Conservation (phyloP, 2,329 filamentous ascomycete genomes). For the Phyllosticta citriasiana region DNA sequence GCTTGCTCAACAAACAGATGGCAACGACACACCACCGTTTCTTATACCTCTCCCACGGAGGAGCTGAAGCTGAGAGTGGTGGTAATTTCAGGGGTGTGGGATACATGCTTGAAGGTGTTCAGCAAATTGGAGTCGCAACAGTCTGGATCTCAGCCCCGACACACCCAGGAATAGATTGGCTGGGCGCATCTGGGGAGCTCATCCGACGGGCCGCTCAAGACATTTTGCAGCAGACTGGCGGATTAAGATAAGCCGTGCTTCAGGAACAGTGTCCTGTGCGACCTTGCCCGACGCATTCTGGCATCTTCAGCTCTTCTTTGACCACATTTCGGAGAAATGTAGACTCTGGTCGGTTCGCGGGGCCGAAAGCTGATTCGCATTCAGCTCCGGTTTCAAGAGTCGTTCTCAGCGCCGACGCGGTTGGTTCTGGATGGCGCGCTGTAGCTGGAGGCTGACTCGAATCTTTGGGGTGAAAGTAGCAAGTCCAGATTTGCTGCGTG, state of each 20-base stretch:
- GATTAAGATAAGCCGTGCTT: background rate
- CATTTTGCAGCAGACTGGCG: background rate
- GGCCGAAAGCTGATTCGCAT: background rate
- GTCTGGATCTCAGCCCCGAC: background rate
- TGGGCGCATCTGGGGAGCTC: background rate
- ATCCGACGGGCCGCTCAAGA: background rate
- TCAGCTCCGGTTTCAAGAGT: background rate
- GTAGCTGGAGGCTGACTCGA: background rate
- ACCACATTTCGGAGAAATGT: background rate
- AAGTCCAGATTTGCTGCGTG: too few relatives aligned
- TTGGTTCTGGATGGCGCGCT: background rate
- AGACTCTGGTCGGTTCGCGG: background rate
- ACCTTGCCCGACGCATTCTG: background rate
- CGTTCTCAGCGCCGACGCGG: background rate
- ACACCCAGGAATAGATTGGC: background rate
- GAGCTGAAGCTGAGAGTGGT: background rate
- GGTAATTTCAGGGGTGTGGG: background rate
- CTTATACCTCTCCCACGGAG: background rate
- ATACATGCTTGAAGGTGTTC: background rate
- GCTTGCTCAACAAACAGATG: background rate
- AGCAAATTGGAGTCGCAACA: background rate
- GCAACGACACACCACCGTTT: background rate
- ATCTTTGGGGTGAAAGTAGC: too few relatives aligned
- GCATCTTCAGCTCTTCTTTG: background rate
- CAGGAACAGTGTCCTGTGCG: background rate